Evolutionary conservation across 148 eudicot genomes (phyloP).

Genomic region (Bassia scoparia): DNA sequence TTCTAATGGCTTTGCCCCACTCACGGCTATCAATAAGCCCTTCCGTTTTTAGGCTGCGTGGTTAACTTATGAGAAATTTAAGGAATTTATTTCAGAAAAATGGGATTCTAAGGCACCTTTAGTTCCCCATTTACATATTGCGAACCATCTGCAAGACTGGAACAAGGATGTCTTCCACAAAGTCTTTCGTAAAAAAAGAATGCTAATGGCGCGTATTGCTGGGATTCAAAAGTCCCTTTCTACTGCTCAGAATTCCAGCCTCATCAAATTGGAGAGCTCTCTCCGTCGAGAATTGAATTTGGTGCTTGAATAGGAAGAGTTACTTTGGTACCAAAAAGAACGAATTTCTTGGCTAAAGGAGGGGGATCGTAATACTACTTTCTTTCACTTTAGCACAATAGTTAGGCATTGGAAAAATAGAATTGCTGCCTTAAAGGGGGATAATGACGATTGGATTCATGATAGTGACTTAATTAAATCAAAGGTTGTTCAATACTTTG

Average conservation of each 20-base stretch:
- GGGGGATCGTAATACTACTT: not conserved
- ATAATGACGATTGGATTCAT: too few relatives aligned
- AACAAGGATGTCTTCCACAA: not conserved
- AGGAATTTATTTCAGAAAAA: not conserved
- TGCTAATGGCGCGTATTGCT: not conserved
- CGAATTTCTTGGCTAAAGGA: not conserved
- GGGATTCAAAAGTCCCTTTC: not conserved
- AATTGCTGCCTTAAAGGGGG: not conserved
- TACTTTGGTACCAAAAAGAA: not conserved
- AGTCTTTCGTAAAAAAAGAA: not conserved
- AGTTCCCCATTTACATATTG: too few relatives aligned
- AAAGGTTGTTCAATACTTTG: too few relatives aligned
- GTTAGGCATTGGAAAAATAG: not conserved
- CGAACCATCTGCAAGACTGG: not conserved
- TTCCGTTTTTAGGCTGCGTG: not conserved
- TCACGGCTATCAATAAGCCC: not conserved
- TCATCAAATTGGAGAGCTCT: too few relatives aligned
- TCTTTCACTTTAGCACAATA: not conserved
- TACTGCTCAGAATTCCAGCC: too few relatives aligned
- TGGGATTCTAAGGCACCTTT: not conserved
- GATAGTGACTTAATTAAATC: too few relatives aligned
- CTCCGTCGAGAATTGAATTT: not conserved
- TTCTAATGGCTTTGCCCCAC: not conserved
- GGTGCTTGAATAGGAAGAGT: not conserved
- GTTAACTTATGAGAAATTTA: not conserved